These are phyloP conservation scores for Lactifluus subvellereus DNA, from an alignment of 768 basidiomycete genomes.

Conservation along the genomic window DNA sequence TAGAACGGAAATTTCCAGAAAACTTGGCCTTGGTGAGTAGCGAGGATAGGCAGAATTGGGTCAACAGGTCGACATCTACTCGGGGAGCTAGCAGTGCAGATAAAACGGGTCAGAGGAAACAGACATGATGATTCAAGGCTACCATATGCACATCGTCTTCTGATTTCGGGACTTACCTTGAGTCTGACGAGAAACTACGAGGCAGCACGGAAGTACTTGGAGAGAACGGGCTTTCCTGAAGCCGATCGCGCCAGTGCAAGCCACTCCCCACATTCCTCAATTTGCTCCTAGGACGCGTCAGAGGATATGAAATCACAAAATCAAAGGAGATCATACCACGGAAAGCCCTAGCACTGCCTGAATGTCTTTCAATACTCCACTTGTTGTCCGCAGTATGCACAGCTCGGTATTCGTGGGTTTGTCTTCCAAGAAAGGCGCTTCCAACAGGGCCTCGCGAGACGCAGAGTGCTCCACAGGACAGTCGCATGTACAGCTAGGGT, in stretches of 20 bases:
- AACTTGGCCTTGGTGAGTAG: not conserved
- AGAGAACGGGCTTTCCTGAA: not conserved
- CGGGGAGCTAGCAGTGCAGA: not conserved
- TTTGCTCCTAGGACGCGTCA: not conserved
- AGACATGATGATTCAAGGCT: not conserved
- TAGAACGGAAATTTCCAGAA: not conserved
- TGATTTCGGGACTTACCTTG: not conserved
- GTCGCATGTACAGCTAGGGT: not conserved
- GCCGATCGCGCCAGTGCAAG: not conserved
- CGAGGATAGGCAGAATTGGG: not conserved
- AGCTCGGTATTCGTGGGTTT: not conserved
- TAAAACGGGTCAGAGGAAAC: not conserved
- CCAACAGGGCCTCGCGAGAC: not conserved
- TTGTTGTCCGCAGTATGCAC: not conserved
- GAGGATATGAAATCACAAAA: not conserved
- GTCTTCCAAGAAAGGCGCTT: not conserved
- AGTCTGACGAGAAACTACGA: not conserved
- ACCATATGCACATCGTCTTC: not conserved
- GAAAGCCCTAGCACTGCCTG: constrained; percentile 12
- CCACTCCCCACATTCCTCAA: constrained; percentile 10
- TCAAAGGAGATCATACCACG: not conserved
- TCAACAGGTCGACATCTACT: not conserved
- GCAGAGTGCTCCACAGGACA: not conserved
- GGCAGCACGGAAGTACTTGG: constrained; percentile 6
- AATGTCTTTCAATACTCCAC: constrained; percentile 9